Base-by-base conservation (phyloP, 331 rosid species). In the Acacia pycnantha region DNA sequence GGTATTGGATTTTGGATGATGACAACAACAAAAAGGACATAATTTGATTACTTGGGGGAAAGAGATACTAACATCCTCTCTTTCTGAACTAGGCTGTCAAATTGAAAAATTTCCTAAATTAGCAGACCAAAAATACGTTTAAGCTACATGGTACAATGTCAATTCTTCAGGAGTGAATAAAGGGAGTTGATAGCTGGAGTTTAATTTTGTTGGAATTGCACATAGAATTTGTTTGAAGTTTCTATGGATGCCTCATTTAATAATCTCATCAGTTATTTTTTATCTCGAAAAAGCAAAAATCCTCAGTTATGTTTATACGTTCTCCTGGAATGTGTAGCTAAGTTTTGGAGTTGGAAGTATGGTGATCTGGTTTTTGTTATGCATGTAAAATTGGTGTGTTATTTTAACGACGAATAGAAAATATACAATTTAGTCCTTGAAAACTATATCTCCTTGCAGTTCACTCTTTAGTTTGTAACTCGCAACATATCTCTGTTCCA, bases 161-260 rank as follows among this genome's bases (percentile, higher is more conserved):
- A 66, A 58, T 31, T 54, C 46, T 65, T 61, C 37, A 15, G 13
- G 11, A 56, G 15, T 61, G 31, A 68, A 21, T 29, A 22, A 69
- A 54, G 24, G 74, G 41, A 35, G 74, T 26, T 59, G 51, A 54
- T 41, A 37, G 67, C 59, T 37, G 35, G 26, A 76, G 73, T 69
- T 73, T 33, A 22, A 27, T 27, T 69, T 66, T 16, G 31, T 78
- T 61, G 53, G 50, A 43, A 33, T 50, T 83, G 74, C 51, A 40
- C 18, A 15, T 64, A 12, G 68, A 35, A 47, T 41, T 82, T 70
- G 56, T 44, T 48, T 71, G 10, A 44, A 19, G 78, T 61, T 77
- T 8, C 43, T 76, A 69, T 48, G 79, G 70, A 71, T 71, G 77
- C 69, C 68, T 27, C n/a, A 64, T 41, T 62, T 4, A n/a, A 15